Percentiles rank a stretch among this genome's conserved stretches.
phyloP scores from a whole-genome alignment of 1,139 yeast species.

The Kurtzmaniella quercitrusa region DNA sequence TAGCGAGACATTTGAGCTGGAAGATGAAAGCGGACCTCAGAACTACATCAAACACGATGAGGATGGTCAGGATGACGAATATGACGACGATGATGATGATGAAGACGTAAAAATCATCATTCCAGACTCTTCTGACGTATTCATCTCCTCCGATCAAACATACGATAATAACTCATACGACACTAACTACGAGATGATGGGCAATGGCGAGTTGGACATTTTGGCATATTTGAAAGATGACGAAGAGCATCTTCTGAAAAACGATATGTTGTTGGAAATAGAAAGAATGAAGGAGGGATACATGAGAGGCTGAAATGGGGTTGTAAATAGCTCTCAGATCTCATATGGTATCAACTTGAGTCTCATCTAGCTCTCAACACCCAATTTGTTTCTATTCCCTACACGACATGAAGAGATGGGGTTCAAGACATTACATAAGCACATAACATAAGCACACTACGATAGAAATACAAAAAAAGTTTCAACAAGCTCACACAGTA shows the following conservation, averaged over 20 bases:
- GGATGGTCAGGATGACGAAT: constrained; percentile 14
- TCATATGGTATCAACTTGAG: no score
- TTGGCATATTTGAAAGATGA: constrained; percentile 1
- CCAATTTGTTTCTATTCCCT: no score
- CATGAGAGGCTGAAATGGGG: no score
- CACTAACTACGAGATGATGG: constrained; percentile 10
- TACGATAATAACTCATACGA: constrained; percentile 4
- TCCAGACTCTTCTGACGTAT: constrained; percentile 8
- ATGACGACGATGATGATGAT: constrained; percentile 11
- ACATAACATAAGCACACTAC: no score
- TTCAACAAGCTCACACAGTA: no score
- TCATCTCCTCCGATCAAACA: background rate
- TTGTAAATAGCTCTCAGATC: no score
- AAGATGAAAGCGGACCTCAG: constrained; percentile 14
- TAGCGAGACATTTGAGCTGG: constrained; percentile 19
- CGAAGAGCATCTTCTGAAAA: background rate
- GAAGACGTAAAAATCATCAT: constrained; percentile 6
- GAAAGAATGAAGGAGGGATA: background rate
- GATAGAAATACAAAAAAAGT: no score
- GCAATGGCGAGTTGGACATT: constrained; percentile 1
- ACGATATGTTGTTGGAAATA: background rate
- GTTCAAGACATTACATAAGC: no score
- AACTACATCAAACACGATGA: constrained; percentile 11
- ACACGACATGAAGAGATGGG: no score
- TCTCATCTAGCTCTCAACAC: no score